These are phyloP conservation scores for Purshia tridentata DNA, from an alignment of 306 rosid species.

Conservation along the genomic window DNA sequence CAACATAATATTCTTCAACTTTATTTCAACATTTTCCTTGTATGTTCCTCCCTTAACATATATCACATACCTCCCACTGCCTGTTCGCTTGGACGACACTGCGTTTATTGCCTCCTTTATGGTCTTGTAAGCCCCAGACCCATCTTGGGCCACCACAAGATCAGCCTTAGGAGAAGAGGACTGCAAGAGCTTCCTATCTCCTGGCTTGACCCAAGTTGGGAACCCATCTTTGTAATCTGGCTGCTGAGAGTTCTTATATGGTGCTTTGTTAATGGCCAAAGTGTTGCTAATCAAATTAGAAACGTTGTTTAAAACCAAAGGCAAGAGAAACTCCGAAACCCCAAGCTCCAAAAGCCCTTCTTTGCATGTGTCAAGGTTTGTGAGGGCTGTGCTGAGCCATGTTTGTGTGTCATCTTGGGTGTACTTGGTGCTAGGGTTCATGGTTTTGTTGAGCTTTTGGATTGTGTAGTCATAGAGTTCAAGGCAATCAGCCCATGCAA, in stretches of 20 bases:
- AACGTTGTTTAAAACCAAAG: conserved; percentile 58
- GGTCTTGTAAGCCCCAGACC: conserved; percentile 63
- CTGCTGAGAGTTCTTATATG: conserved; percentile 4
- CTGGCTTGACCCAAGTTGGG: conserved; percentile 71
- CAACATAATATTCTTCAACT: conserved; percentile 58
- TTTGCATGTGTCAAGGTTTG: conserved; percentile 73
- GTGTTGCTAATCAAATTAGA: conserved; percentile 58
- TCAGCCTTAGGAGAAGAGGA: conserved; percentile 53
- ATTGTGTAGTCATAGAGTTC: conserved; percentile 58
- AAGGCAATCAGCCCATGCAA: conserved; percentile 73
- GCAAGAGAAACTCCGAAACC: conserved; percentile 31
- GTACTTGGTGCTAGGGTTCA: conserved; percentile 25
- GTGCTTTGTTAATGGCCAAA: conserved; percentile 52
- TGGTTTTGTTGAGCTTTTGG: conserved; percentile 47
- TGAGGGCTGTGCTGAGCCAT: conserved; percentile 75
- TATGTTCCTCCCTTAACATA: conserved; percentile 72
- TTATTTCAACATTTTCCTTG: conserved; percentile 64
- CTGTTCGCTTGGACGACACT: conserved; percentile 33
- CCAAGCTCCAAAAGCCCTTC: conserved; percentile 60
- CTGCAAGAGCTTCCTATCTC: conserved; percentile 66
- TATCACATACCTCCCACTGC: conserved; percentile 69
- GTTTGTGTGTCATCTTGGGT: conserved; percentile 53
- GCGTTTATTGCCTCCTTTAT: conserved; percentile 51
- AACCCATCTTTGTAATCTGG: conserved; percentile 40
- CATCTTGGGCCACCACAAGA: conserved; percentile 70